Conservation (phyloP, 139 green algal species). For the Chlamydomonas sp. region DNA sequence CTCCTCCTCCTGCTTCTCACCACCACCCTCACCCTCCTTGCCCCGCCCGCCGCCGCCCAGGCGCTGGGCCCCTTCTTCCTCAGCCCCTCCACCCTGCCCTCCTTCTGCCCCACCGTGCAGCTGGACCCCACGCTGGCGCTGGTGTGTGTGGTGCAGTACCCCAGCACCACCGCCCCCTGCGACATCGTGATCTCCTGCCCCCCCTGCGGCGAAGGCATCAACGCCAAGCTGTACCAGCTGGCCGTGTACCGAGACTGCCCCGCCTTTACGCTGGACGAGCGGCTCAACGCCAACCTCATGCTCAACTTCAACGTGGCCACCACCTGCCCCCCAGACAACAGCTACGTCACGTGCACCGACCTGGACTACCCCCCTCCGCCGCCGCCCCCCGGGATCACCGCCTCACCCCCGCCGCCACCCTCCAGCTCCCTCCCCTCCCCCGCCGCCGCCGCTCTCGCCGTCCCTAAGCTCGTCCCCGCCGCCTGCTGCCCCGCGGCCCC, state of each 20-base stretch:
- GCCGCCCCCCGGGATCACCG: neutral
- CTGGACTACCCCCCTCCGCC: constrained; percentile 15
- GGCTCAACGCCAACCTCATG: neutral
- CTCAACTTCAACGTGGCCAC: neutral
- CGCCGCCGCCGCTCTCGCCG: neutral
- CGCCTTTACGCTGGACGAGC: neutral
- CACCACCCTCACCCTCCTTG: too few species aligned
- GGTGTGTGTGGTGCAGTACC: neutral
- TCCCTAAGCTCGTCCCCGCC: neutral
- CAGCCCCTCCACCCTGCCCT: neutral
- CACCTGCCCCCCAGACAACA: neutral
- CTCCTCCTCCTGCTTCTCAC: too few species aligned
- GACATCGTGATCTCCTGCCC: neutral
- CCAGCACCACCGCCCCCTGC: neutral
- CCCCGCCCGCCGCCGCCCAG: neutral
- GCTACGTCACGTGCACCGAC: neutral
- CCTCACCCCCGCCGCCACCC: neutral
- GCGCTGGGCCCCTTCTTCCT: neutral
- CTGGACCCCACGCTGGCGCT: neutral
- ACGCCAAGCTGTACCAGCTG: neutral
- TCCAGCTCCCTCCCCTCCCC: neutral
- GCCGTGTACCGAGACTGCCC: neutral
- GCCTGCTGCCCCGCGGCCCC: neutral
- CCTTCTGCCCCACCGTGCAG: neutral
- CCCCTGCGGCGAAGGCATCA: neutral